phyloP scores from a whole-genome alignment of 2,329 filamentous ascomycete species.

The Fusarium denticulatum region DNA sequence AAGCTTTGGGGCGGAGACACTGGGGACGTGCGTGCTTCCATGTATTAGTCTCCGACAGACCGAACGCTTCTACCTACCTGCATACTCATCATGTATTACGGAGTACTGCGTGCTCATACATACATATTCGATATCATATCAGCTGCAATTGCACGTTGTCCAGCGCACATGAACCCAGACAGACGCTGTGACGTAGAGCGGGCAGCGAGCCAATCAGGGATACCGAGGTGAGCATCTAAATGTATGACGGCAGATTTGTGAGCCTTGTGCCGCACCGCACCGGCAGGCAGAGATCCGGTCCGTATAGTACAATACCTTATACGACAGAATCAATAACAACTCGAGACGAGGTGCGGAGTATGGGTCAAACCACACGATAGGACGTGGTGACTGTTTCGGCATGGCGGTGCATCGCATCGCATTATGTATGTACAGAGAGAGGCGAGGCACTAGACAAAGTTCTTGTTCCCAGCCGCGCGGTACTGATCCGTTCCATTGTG shows the following conservation, averaged over 20 bases:
- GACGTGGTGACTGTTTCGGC: conserved; percentile 11
- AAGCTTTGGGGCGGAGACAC: conserved; percentile 30
- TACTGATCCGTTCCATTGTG: conserved; percentile 4
- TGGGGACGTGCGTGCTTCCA: conserved; percentile 17
- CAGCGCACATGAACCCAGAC: background rate
- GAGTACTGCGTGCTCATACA: background rate
- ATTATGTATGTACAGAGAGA: conserved; percentile 13
- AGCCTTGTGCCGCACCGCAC: conserved; percentile 16
- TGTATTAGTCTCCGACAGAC: background rate
- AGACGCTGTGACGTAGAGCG: conserved; percentile 30
- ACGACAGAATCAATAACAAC: conserved; percentile 25
- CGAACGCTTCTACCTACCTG: background rate
- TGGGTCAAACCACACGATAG: conserved; percentile 13
- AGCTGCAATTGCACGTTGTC: conserved; percentile 1
- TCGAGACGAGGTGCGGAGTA: conserved; percentile 11
- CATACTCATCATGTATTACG: background rate
- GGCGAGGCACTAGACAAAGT: conserved; percentile 15
- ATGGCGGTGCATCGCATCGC: conserved; percentile 9
- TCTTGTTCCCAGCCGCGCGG: conserved; percentile 23
- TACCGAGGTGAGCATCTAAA: conserved; percentile 22
- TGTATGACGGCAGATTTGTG: conserved; percentile 36
- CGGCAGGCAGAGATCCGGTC: conserved; percentile 30
- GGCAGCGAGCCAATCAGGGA: conserved; percentile 2
- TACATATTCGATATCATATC: background rate
- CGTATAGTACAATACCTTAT: conserved; percentile 2